These are phyloP conservation scores for Boletus barrowsii DNA, from an alignment of 768 basidiomycete genomes.

Conservation along the genomic window DNA sequence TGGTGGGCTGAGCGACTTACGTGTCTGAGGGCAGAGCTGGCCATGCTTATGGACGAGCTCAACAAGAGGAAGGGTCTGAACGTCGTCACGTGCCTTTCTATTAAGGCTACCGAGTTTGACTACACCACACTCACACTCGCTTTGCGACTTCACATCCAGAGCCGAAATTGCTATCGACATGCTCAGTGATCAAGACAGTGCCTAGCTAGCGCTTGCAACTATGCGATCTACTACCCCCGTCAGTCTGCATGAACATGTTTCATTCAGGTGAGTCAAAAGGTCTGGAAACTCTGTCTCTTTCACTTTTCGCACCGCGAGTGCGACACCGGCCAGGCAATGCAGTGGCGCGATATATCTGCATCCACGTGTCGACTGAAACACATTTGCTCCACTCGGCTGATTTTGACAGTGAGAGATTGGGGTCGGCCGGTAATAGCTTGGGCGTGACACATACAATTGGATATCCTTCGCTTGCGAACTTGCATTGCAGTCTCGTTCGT, in stretches of 20 bases:
- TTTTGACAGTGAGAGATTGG: constrained; percentile 6
- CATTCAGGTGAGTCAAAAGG: not conserved
- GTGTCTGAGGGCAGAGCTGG: constrained; percentile 45
- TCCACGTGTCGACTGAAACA: constrained; percentile 20
- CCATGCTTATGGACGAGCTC: constrained; percentile 31
- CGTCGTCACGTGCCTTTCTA: constrained; percentile 14
- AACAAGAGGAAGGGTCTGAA: too few relatives aligned
- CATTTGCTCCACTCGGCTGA: constrained; percentile 20
- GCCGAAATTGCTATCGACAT: too few relatives aligned
- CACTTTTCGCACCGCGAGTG: not conserved
- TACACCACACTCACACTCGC: too few relatives aligned
- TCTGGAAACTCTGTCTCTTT: too few relatives aligned
- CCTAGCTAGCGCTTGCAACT: not conserved
- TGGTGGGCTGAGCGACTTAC: constrained; percentile 25
- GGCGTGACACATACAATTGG: not conserved
- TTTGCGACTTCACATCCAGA: not conserved
- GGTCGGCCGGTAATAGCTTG: constrained; percentile 1
- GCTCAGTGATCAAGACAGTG: not conserved
- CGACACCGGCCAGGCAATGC: not conserved
- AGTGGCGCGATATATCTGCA: not conserved
- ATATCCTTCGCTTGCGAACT: not conserved
- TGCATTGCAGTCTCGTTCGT: not conserved
- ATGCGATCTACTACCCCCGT: too few relatives aligned
- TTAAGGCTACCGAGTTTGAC: not conserved
- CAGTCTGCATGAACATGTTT: too few relatives aligned